Percentiles rank a stretch among this genome's conserved stretches.
These are phyloP conservation scores for Talaromyces wortmannii DNA, from an alignment of 495 filamentous ascomycete species.

Conservation along the genomic window DNA sequence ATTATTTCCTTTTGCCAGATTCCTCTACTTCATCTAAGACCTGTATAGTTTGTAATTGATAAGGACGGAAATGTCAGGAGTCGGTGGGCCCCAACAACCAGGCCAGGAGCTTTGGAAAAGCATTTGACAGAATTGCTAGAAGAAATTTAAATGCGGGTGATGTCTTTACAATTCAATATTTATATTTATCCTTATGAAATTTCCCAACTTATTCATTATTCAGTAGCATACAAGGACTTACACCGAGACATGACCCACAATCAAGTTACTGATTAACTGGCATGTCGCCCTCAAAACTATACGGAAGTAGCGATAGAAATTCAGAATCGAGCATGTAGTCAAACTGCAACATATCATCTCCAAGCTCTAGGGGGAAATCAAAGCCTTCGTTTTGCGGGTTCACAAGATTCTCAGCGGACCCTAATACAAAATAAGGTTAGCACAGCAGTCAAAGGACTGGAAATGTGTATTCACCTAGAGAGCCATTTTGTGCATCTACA, in stretches of 20 bases:
- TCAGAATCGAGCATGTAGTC: constrained; percentile 7
- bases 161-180: too few relatives aligned
- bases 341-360: not conserved
- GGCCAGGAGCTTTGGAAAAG: too few relatives aligned
- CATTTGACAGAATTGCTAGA: too few relatives aligned
- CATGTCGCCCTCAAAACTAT: not conserved
- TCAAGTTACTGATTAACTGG: not conserved
- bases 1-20: too few relatives aligned
- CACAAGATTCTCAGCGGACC: not conserved
- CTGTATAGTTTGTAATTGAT: too few relatives aligned
- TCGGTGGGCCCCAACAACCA: too few relatives aligned
- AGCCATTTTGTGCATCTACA: not conserved
- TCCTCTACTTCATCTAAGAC: too few relatives aligned
- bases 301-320: constrained; percentile 7
- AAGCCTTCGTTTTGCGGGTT: not conserved
- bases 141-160: too few relatives aligned
- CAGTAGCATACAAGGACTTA: not conserved
- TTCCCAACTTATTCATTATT: not conserved
- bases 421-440: not conserved
- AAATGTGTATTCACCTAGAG: not conserved
- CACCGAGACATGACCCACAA: not conserved
- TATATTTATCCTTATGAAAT: too few relatives aligned
- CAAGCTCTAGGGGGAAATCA: not conserved
- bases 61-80: too few relatives aligned
- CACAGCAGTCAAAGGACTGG: not conserved